A percentile compares a stretch with the other conserved stretches of the same genome.
Conservation (phyloP, 2,329 filamentous ascomycete species). For the Escovopsis sp. region DNA sequence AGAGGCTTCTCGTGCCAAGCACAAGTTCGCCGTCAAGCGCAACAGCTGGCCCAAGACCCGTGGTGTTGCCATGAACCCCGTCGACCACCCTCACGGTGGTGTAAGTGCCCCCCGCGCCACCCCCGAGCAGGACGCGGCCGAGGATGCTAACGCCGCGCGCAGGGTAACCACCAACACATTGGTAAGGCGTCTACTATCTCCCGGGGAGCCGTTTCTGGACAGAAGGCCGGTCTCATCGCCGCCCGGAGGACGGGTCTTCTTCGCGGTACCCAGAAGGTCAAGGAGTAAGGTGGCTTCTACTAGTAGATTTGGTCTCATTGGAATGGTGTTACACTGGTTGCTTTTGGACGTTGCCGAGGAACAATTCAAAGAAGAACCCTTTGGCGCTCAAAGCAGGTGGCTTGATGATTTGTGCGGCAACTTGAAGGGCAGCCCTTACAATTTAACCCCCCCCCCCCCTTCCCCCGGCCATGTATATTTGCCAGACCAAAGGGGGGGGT, state of each 20-base stretch:
- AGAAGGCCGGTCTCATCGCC: slow-evolving; percentile 99
- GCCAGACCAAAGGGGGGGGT: not conserved
- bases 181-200: slow-evolving; percentile 99
- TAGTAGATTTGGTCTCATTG: slow-evolving; percentile 40
- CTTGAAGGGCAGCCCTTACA: no score
- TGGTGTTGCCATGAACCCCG: slow-evolving; percentile 99
- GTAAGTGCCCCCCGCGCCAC: slow-evolving; percentile 30
- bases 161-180: slow-evolving; percentile 99
- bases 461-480: slow-evolving; percentile 2
- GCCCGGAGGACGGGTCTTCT: slow-evolving; percentile 98
- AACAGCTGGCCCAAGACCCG: slow-evolving; percentile 99
- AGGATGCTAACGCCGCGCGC: slow-evolving; percentile 28
- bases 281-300: slow-evolving; percentile 69
- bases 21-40: slow-evolving; percentile 99
- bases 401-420: slow-evolving; percentile 32
- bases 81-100: slow-evolving; percentile 97
- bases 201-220: slow-evolving; percentile 91
- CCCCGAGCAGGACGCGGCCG: slow-evolving; percentile 1
- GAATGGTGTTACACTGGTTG: slow-evolving; percentile 50
- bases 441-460: slow-evolving; percentile 12
- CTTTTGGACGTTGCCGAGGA: slow-evolving; percentile 37
- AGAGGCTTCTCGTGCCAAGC: slow-evolving; percentile 99
- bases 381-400: slow-evolving; percentile 33
- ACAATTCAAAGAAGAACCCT: slow-evolving; percentile 21
- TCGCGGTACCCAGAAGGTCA: slow-evolving; percentile 99